Evolutionary conservation across 768 basidiomycete species (phyloP).

Genomic region (Pholiota microspora): DNA sequence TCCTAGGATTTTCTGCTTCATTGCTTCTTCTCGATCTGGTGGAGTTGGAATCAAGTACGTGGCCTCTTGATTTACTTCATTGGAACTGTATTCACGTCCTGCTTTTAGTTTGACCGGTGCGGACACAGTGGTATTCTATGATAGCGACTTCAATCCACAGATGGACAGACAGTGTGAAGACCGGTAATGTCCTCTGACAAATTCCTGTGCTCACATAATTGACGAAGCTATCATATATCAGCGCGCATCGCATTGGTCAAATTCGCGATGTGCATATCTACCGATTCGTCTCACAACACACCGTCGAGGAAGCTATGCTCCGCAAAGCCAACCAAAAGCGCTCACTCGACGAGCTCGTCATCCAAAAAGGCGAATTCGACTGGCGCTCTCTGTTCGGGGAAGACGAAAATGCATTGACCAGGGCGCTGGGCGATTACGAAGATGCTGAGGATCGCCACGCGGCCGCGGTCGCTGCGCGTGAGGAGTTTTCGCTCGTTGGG

Average conservation of each 20-base stretch:
- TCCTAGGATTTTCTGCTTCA: slow-evolving; percentile 83
- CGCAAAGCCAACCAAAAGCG: slow-evolving; percentile 98
- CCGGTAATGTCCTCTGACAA: slow-evolving; percentile 45
- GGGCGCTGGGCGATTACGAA: slow-evolving; percentile 81
- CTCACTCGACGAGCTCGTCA: slow-evolving; percentile 84
- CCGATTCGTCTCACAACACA: slow-evolving; percentile 85
- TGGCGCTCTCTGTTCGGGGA: slow-evolving; percentile 78
- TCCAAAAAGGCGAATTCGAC: slow-evolving; percentile 92
- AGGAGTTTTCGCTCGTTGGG: slow-evolving; percentile 70
- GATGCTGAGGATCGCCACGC: slow-evolving; percentile 87
- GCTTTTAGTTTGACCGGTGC: slow-evolving; percentile 71
- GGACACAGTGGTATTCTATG: slow-evolving; percentile 96
- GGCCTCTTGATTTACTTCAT: slow-evolving; percentile 8
- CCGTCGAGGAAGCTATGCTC: slow-evolving; percentile 95
- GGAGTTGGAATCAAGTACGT: slow-evolving; percentile 94
- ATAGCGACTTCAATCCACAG: slow-evolving; percentile 96
- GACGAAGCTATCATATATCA: slow-evolving; percentile 22
- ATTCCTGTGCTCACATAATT: neutral
- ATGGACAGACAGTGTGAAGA: slow-evolving; percentile 98
- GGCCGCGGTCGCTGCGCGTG: slow-evolving; percentile 71
- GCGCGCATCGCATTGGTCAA: slow-evolving; percentile 98
- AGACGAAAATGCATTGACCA: slow-evolving; percentile 63
- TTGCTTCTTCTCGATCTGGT: slow-evolving; percentile 75
- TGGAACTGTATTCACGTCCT: neutral
- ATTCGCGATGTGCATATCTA: slow-evolving; percentile 96